Conservation (phyloP, 495 filamentous ascomycete species). For the Neurospora africana region DNA sequence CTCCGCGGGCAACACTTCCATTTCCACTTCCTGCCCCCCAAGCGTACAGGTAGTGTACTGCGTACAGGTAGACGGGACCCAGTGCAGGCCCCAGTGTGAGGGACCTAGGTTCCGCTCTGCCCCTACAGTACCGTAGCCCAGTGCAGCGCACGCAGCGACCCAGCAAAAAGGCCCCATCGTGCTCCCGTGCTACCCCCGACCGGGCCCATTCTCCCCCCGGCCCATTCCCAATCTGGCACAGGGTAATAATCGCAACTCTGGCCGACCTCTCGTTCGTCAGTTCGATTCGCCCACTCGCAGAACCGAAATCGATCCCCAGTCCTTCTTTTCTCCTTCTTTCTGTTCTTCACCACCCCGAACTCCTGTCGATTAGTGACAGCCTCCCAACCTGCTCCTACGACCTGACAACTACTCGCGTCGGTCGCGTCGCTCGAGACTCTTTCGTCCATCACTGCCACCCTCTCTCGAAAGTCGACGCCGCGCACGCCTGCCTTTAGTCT, state of each 20-base stretch:
- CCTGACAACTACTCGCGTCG: neutral
- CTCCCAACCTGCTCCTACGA: neutral
- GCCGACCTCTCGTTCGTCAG: slow-evolving; percentile 12
- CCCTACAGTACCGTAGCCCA: neutral
- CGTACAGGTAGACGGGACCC: neutral
- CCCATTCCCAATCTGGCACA: slow-evolving; percentile 13
- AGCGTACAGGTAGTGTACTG: neutral
- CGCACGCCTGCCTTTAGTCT: neutral
- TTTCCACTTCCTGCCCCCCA: neutral
- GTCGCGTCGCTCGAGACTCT: neutral
- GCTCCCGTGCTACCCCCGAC: neutral
- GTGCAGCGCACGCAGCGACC: slow-evolving; percentile 11
- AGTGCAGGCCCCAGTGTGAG: neutral
- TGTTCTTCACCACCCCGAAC: neutral
- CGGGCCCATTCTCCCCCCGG: slow-evolving; percentile 1
- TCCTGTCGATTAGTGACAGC: neutral
- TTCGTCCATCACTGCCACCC: neutral
- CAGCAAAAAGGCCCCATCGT: slow-evolving; percentile 7
- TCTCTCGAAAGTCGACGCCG: slow-evolving; percentile 1
- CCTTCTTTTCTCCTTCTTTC: slow-evolving; percentile 3
- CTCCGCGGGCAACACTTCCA: neutral
- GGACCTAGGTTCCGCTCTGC: neutral
- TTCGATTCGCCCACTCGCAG: slow-evolving; percentile 8
- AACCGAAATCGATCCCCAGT: slow-evolving; percentile 3
- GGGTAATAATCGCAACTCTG: slow-evolving; percentile 22